Evolutionary conservation across 108 stramenopile genomes (phyloP).

Genomic region (Stephanodiscus triporus): DNA sequence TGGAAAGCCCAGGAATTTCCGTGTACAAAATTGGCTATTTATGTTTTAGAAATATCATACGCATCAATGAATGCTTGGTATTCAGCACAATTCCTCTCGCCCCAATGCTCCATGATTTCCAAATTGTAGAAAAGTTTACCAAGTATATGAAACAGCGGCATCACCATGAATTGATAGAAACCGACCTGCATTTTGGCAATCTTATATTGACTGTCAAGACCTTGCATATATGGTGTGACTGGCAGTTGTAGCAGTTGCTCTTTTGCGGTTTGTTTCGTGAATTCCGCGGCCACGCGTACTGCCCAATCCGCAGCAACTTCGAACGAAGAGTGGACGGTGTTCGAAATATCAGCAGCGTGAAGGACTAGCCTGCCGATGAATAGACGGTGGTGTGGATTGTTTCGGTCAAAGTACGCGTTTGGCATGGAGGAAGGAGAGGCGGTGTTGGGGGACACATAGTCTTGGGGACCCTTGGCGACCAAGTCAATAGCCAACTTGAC

Average conservation of each 20-base stretch:
- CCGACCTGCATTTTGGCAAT: slow-evolving; percentile 56
- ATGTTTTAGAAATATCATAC: slow-evolving; percentile 19
- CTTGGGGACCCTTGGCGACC: too few relatives aligned
- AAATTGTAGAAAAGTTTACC: slow-evolving; percentile 39
- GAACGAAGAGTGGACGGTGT: slow-evolving; percentile 41
- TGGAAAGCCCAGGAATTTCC: too few relatives aligned
- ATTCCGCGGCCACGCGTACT: slow-evolving; percentile 49
- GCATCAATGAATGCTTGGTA: slow-evolving; percentile 27
- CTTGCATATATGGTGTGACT: slow-evolving; percentile 55
- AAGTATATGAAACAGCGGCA: slow-evolving; percentile 44
- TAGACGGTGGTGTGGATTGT: slow-evolving; percentile 23
- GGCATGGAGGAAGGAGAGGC: too few relatives aligned
- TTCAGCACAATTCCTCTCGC: slow-evolving; percentile 32
- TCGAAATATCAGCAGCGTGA: slow-evolving; percentile 55
- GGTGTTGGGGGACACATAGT: too few relatives aligned
- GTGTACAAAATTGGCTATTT: too few relatives aligned
- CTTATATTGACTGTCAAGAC: slow-evolving; percentile 40
- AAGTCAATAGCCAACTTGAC: too few relatives aligned
- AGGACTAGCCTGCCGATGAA: slow-evolving; percentile 38
- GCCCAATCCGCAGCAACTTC: slow-evolving; percentile 62
- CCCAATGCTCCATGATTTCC: slow-evolving; percentile 34
- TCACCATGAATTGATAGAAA: slow-evolving; percentile 58
- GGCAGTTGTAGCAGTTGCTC: slow-evolving; percentile 51
- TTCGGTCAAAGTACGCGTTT: slow-evolving; percentile 14
- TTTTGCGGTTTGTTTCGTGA: slow-evolving; percentile 38